phyloP scores from a whole-genome alignment of 805 yeast species.

The Peterozyma xylosa region DNA sequence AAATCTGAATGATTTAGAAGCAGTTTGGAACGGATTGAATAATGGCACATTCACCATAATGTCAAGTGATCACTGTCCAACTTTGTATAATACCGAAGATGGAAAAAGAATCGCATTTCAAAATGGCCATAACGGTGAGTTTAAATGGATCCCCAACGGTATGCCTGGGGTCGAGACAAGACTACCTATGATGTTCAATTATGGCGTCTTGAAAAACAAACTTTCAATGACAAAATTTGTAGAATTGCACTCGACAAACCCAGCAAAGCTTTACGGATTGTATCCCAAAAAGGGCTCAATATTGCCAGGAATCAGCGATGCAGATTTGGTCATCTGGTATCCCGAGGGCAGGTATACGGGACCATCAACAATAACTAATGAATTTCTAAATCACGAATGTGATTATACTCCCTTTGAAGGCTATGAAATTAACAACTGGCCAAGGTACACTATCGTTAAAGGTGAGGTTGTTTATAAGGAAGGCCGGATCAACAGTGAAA shows the following conservation, averaged over 20 bases:
- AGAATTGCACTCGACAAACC: constrained; percentile 8
- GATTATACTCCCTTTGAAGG: constrained; percentile 16
- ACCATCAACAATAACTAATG: constrained; percentile 7
- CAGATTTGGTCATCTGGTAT: constrained; percentile 15
- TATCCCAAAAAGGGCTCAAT: constrained; percentile 10
- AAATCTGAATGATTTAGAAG: constrained; percentile 10
- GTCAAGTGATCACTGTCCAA: constrained; percentile 14
- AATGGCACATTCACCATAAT: constrained; percentile 15
- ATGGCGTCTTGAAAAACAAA: constrained; percentile 10
- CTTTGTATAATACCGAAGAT: constrained; percentile 10
- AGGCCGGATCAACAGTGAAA: constrained; percentile 1
- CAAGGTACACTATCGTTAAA: constrained; percentile 13
- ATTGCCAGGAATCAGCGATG: constrained; percentile 12
- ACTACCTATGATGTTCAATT: constrained; percentile 11
- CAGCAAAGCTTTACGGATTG: constrained; percentile 9
- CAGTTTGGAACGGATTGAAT: constrained; percentile 11
- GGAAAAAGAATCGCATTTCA: constrained; percentile 12
- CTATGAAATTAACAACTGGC: constrained; percentile 13
- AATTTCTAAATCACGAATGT: constrained; percentile 10
- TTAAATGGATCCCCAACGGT: constrained; percentile 15
- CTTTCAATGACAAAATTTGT: constrained; percentile 8
- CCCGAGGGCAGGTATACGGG: constrained; percentile 10
- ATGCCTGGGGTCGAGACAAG: constrained; percentile 15
- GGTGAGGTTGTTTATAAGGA: constrained; percentile 11
- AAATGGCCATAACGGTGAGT: constrained; percentile 13